These are phyloP conservation scores for Didymella keratinophila DNA, from an alignment of 2,329 filamentous ascomycete species.

Conservation along the genomic window DNA sequence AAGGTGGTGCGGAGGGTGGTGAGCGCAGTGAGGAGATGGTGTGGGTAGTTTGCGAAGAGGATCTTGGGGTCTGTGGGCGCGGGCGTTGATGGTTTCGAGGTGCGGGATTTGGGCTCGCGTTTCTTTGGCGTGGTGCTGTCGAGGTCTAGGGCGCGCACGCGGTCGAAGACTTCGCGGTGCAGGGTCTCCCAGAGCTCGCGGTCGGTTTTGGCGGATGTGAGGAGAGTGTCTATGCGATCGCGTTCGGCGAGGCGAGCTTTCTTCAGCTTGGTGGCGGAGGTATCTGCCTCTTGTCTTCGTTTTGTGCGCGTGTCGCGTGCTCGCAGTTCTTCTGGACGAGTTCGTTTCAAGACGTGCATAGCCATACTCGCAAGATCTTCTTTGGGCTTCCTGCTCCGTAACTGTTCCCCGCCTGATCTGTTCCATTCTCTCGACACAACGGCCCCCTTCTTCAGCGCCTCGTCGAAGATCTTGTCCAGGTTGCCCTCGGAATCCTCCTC, in stretches of 20 bases:
- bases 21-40: constrained; percentile 66
- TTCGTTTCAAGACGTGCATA: constrained; percentile 22
- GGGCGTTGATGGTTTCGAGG: background rate
- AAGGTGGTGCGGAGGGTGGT: constrained; percentile 67
- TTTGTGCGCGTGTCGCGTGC: background rate
- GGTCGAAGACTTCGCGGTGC: constrained; percentile 70
- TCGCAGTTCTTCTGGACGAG: constrained; percentile 6
- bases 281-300: constrained; percentile 1
- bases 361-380: constrained; percentile 29
- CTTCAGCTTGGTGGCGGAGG: constrained; percentile 26
- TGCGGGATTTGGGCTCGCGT: background rate
- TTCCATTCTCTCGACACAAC: constrained; percentile 13
- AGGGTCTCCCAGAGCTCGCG: constrained; percentile 72
- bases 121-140: constrained; percentile 28
- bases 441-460: constrained; percentile 31
- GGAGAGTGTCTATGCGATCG: constrained; percentile 60
- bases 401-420: constrained; percentile 12
- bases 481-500: constrained; percentile 21
- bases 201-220: constrained; percentile 67
- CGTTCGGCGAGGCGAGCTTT: constrained; percentile 53
- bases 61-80: constrained; percentile 57
- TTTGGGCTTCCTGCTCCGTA: constrained; percentile 12
- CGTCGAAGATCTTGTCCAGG: constrained; percentile 46
- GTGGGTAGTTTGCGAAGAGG: constrained; percentile 71
- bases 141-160: constrained; percentile 66